phyloP scores from a whole-genome alignment of 2,329 filamentous ascomycete genomes.

The Curvularia spicifera region DNA sequence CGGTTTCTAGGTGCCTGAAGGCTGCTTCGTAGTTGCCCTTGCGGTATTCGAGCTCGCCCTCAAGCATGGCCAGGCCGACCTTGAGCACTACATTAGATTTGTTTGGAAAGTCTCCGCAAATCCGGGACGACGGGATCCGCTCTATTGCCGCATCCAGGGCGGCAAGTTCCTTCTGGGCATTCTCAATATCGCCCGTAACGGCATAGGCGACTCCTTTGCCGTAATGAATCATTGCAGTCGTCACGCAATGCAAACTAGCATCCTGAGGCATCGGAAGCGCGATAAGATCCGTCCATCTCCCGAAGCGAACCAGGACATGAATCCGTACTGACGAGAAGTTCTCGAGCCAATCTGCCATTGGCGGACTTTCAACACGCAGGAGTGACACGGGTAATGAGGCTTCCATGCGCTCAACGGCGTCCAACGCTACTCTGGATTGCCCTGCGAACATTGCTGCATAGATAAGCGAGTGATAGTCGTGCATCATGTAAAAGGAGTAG shows the following conservation, averaged over 20 bases:
- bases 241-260: conserved; percentile 68
- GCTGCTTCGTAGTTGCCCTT: conserved; percentile 63
- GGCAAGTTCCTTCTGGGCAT: conserved; percentile 60
- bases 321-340: conserved; percentile 70
- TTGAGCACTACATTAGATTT: conserved; percentile 67
- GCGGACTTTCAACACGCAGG: conserved; percentile 68
- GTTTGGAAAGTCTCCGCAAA: conserved; percentile 69
- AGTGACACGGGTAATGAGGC: conserved; percentile 67
- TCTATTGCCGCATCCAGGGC: conserved; percentile 61
- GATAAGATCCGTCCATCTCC: conserved; percentile 71
- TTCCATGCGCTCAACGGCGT: conserved; percentile 67
- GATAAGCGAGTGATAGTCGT: conserved; percentile 76
- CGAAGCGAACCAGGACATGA: conserved; percentile 76
- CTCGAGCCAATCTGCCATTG: conserved; percentile 80
- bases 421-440: conserved; percentile 66
- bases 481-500: conserved; percentile 77
- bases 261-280: conserved; percentile 64
- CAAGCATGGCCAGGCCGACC: conserved; percentile 68
- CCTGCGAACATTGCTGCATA: conserved; percentile 82
- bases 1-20: conserved; percentile 64
- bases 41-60: conserved; percentile 77
- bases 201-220: conserved; percentile 71
- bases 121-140: conserved; percentile 64
- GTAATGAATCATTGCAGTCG: conserved; percentile 72
- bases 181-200: conserved; percentile 60